Evolutionary conservation across 129 eudicot genomes (phyloP), one percentile per base, ranked within the genome.

Genomic region (Centrapalus pauciflorus): DNA sequence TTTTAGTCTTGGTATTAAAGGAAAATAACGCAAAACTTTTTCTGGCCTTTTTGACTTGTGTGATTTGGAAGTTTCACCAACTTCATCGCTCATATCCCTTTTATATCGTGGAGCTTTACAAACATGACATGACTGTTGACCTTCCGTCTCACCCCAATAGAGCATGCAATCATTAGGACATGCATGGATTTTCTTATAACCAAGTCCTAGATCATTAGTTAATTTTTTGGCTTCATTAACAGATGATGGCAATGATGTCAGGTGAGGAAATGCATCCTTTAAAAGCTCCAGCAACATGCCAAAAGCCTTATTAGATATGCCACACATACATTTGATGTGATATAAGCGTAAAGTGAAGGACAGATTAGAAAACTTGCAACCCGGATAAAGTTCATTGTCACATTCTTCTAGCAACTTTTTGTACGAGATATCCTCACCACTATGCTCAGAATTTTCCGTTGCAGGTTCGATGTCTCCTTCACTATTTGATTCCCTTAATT

Each of bases 301-400:
- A 24, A 54, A 54, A 54, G 33, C 1, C 33, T 54, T 54, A 17
- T 54, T 54, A 10, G 60, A 54, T 24, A 54, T 26, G 14, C 33
- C 60, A 54, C 60, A 16, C 0, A 54, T 54, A 24, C 34, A 54
- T 12, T 54, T 54, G 33, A 54, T 12, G 3, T 54, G 60, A 54
- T 54, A 54, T 17, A 56, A 28, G 23, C 28, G 62, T 56, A 56
- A n/a, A 13, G 61, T 55, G 19, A 55, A 55, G 7, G 61, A 55
- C 8, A 55, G 26, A 11, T 55, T 55, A 3, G 61, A 25, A 55
- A 25, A 55, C 19, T 55, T 55, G 61, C 61, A 55, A 1, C 61
- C 19, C 0, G 61, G 35, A 28, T 55, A 55, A 25, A 55, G 37
- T 5, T 55, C 61, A 26, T 56, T 56, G 9, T 56, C 62, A 56